Evolutionary conservation across 805 yeast species (phyloP).

Genomic region (Spathaspora gorwiae): DNA sequence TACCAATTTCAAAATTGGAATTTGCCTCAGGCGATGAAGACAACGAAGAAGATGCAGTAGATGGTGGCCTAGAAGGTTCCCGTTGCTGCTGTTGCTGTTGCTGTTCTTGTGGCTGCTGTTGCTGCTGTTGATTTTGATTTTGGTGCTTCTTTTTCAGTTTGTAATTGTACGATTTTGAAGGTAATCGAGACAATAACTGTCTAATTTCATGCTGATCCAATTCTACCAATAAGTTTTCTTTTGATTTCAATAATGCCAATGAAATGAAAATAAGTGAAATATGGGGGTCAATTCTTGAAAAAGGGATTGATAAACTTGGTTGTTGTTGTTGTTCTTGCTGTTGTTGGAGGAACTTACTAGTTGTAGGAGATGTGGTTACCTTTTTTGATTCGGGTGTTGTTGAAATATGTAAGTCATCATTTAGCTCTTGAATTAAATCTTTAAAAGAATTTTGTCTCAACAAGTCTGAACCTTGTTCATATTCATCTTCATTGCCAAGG

Average conservation of each 20-base stretch:
- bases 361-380: constrained; percentile 1
- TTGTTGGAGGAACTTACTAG: not conserved
- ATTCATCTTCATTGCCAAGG: constrained; percentile 13
- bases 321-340: not conserved
- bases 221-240: constrained; percentile 73
- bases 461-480: constrained; percentile 7
- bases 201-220: constrained; percentile 87
- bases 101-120: not conserved
- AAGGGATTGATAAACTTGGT: constrained; percentile 33
- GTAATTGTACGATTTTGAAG: constrained; percentile 38
- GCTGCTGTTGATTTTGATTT: not conserved
- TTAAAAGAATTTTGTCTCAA: constrained; percentile 22
- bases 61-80: not conserved
- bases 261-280: constrained; percentile 71
- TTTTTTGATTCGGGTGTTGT: not conserved
- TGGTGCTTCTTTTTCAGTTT: constrained; percentile 9
- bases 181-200: constrained; percentile 62
- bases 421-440: constrained; percentile 28
- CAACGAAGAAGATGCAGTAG: constrained; percentile 8
- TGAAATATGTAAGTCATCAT: constrained; percentile 7
- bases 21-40: constrained; percentile 3
- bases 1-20: constrained; percentile 1
- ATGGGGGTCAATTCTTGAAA: constrained; percentile 67
- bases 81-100: not conserved
- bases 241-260: constrained; percentile 74